These are phyloP conservation scores for Aspergillus brasiliensis DNA, from an alignment of 2,329 filamentous ascomycete species.

Conservation along the genomic window DNA sequence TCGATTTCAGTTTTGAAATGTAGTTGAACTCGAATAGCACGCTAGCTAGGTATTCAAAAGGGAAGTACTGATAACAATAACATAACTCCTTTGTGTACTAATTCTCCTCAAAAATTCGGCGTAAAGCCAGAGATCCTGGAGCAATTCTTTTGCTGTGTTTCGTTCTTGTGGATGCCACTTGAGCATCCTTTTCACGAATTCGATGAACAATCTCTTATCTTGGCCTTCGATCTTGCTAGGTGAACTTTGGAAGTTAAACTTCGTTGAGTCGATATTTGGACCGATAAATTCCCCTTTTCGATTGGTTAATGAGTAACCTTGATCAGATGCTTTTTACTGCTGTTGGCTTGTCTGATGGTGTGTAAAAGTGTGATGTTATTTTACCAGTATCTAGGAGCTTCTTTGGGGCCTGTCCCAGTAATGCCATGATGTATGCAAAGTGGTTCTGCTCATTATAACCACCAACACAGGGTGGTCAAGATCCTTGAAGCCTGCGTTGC, in stretches of 20 bases:
- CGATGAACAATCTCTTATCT: conserved; percentile 34
- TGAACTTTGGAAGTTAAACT: conserved; percentile 18
- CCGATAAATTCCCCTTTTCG: neutral
- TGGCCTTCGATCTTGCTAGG: conserved; percentile 25
- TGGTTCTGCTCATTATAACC: conserved; percentile 32
- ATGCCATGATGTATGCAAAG: neutral
- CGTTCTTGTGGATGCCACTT: conserved; percentile 35
- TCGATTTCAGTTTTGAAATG: neutral
- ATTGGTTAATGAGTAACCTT: neutral
- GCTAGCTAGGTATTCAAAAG: too few relatives aligned
- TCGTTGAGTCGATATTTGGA: neutral
- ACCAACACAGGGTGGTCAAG: conserved; percentile 24
- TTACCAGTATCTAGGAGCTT: neutral
- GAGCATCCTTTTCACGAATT: conserved; percentile 34
- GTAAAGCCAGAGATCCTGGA: conserved; percentile 37
- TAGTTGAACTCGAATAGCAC: too few relatives aligned
- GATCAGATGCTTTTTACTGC: neutral
- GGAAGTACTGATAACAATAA: too few relatives aligned
- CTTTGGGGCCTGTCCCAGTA: neutral
- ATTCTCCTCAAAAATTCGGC: neutral
- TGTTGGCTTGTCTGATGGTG: neutral
- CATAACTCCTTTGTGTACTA: too few relatives aligned
- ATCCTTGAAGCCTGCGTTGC: conserved; percentile 28
- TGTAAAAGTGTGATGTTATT: neutral
- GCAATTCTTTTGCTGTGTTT: conserved; percentile 34